These are phyloP conservation scores for Aspergillus versicolor DNA, from an alignment of 2,329 filamentous ascomycete species.

Conservation along the genomic window DNA sequence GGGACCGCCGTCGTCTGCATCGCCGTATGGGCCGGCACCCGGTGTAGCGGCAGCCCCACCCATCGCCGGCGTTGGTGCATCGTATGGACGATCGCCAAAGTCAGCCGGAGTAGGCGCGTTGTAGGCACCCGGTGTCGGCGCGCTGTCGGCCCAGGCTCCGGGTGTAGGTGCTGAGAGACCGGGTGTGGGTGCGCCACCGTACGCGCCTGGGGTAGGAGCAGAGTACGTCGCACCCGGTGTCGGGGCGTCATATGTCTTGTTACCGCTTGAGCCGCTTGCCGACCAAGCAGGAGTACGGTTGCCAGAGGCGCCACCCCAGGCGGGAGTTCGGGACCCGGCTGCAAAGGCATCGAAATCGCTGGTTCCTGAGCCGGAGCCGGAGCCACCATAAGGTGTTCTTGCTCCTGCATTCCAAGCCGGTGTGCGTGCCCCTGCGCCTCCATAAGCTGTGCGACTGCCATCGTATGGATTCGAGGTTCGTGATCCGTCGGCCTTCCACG, in stretches of 20 bases:
- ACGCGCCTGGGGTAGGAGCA: conserved; percentile 64
- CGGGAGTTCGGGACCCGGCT: conserved; percentile 74
- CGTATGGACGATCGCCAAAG: conserved; percentile 34
- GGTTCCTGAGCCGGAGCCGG: conserved; percentile 59
- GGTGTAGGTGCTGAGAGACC: conserved; percentile 61
- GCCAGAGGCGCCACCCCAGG: conserved; percentile 56
- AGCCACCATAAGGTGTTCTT: conserved; percentile 65
- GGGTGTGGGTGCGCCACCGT: conserved; percentile 62
- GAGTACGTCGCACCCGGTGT: conserved; percentile 67
- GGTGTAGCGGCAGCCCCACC: conserved; percentile 39
- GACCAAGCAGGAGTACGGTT: conserved; percentile 49
- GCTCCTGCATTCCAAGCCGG: conserved; percentile 77
- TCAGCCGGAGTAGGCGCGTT: conserved; percentile 44
- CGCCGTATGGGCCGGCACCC: conserved; percentile 34
- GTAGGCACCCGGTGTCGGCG: conserved; percentile 48
- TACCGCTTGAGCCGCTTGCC: conserved; percentile 24
- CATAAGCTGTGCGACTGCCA: conserved; percentile 75
- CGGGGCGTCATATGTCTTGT: conserved; percentile 66
- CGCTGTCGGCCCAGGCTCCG: conserved; percentile 45
- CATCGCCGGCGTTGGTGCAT: conserved; percentile 52
- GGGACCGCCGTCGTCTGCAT: conserved; percentile 41
- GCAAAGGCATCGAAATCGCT: conserved; percentile 69
- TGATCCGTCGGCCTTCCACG: conserved; percentile 58
- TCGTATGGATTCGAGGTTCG: conserved; percentile 61
- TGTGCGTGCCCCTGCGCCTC: conserved; percentile 61